Evolutionary conservation across 257 asterid species (phyloP).

Genomic region (Cruciata laevipes): DNA sequence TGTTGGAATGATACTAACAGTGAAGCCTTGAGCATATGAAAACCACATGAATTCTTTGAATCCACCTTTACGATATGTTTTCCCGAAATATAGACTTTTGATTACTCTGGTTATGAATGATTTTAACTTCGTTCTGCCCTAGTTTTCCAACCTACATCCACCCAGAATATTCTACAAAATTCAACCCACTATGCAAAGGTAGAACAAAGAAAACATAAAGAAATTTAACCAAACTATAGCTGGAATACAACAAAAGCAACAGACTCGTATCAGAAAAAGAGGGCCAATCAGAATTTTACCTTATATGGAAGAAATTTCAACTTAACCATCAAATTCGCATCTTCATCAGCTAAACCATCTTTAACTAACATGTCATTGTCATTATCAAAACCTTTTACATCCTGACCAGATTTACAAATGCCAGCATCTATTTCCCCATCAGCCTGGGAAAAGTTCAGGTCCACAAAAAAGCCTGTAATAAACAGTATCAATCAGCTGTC

Average conservation of each 20-base stretch:
- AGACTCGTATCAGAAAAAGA: neutral
- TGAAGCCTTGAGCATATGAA: conserved; percentile 24
- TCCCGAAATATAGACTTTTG: too few relatives aligned
- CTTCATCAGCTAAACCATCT: conserved; percentile 83
- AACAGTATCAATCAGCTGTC: conserved; percentile 24
- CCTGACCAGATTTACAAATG: conserved; percentile 28
- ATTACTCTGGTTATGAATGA: too few relatives aligned
- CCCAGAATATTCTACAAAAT: neutral
- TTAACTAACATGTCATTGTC: conserved; percentile 28
- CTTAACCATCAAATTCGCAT: conserved; percentile 97
- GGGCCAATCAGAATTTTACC: conserved; percentile 31
- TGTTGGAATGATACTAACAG: conserved; percentile 24
- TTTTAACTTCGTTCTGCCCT: neutral
- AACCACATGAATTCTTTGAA: conserved; percentile 39
- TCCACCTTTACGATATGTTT: conserved; percentile 23
- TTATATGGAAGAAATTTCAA: conserved; percentile 89
- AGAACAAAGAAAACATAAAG: conserved; percentile 1
- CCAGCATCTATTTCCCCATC: conserved; percentile 43
- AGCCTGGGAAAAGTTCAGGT: conserved; percentile 72
- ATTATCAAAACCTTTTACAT: conserved; percentile 24
- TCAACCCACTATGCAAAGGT: neutral
- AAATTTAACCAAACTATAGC: neutral
- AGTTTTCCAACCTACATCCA: too few relatives aligned
- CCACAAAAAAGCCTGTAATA: conserved; percentile 82
- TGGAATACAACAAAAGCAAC: conserved; percentile 1